These are phyloP conservation scores for Pyricularia sp. DNA, from an alignment of 2,329 filamentous ascomycete genomes.

Conservation along the genomic window DNA sequence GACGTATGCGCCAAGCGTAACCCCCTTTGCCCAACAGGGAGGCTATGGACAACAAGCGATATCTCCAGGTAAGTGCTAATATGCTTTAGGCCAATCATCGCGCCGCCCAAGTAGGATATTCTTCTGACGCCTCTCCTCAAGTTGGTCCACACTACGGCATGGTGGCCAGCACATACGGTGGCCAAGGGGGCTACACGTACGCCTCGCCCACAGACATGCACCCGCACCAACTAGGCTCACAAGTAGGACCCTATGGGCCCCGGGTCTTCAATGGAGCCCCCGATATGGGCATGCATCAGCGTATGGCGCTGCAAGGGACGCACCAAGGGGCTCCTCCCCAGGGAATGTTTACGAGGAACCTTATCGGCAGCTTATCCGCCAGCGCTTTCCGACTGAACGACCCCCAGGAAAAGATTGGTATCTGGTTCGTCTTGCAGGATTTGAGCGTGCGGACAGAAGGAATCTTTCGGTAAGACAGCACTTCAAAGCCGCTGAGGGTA, in stretches of 20 bases:
- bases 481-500: conserved; percentile 6
- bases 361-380: conserved; percentile 85
- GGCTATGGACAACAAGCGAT: not conserved
- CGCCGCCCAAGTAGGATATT: not conserved
- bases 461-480: conserved; percentile 61
- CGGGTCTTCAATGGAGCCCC: conserved; percentile 18
- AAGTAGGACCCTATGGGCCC: conserved; percentile 17
- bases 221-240: conserved; percentile 8
- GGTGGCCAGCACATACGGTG: conserved; percentile 23
- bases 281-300: conserved; percentile 21
- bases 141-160: conserved; percentile 9
- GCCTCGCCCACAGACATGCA: conserved; percentile 12
- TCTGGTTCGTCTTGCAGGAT: conserved; percentile 97
- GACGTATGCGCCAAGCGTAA: not conserved
- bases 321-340: conserved; percentile 37
- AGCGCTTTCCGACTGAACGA: conserved; percentile 82
- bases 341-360: conserved; percentile 88
- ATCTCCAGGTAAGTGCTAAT: not conserved
- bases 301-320: conserved; percentile 28
- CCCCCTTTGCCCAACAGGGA: conserved; percentile 2
- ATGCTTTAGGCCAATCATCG: not conserved
- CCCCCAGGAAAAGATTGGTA: conserved; percentile 68
- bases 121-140: not conserved
- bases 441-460: conserved; percentile 91
- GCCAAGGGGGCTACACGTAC: conserved; percentile 22